Base-by-base conservation (phyloP, 2,329 filamentous ascomycete genomes). In the Monosporascus sp. region DNA sequence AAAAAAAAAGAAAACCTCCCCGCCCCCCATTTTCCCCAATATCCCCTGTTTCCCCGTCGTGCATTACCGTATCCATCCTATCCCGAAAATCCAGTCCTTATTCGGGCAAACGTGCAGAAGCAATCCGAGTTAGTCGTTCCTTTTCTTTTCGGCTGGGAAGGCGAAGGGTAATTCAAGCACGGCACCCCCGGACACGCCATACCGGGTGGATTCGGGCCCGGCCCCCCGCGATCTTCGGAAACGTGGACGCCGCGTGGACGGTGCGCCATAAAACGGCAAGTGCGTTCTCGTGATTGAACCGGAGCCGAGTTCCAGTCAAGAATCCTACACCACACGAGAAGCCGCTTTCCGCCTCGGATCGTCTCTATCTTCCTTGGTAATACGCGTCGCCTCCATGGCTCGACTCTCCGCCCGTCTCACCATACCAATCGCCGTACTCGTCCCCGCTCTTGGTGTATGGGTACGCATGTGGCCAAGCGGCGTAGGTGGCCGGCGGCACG, bases 391-490 rank as follows among this genome's bases (percentile, higher is more conserved):
- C 55, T 48, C 40, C 53, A 11, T 20, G 44, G 41, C 22, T 52
- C 65, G 48, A 72, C 72, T 41, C 59, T 62, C 71, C 73, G 75
- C n/a, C 62, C 24, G 43, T 46, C 5, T 46, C 66, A 14, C 65
- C 65, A 56, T 73, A 77, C 61, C 61, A 65, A 5, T 45, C 54
- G 7, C 41, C 54, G 45, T 59, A 61, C 3, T 65, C 54, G 3
- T 72, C 74, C 27, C 56, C 55, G n/a, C 65, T 61, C 58, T 70
- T 75, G 26, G 68, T 51, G 57, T 75, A 77, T n/a, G 71, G 61
- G 49, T 75, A 76, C 27, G 72, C 66, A 46, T 75, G 74, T 37
- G 74, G 72, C 78, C 78, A 80, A 19, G 68, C 55, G 11, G 70
- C 66, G 55, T 77, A 78, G 37, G 61, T 66, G 7, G 72, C 55